A percentile compares a stretch with the other conserved stretches of the same genome.
These are phyloP conservation scores for Plectranthus barbatus DNA, from an alignment of 257 asterid species.

Conservation along the genomic window DNA sequence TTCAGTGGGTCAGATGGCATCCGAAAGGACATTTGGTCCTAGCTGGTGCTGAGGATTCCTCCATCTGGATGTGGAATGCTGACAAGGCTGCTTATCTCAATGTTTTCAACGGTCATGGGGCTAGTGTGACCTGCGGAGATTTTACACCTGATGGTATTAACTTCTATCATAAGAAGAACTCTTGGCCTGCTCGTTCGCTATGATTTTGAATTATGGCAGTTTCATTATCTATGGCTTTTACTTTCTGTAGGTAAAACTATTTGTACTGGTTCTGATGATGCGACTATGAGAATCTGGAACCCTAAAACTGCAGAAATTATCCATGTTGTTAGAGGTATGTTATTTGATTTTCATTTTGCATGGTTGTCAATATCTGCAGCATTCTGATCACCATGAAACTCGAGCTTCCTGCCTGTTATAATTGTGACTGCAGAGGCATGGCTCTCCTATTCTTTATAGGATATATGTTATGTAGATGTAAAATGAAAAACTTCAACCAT, in stretches of 20 bases:
- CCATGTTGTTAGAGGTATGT: constrained; percentile 70
- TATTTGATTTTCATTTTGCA: not conserved
- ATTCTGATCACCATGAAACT: not conserved
- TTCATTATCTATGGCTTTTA: not conserved
- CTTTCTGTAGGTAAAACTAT: constrained; percentile 51
- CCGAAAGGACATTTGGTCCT: constrained; percentile 74
- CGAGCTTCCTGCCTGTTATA: constrained; percentile 1
- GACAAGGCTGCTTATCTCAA: constrained; percentile 52
- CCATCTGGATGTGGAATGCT: constrained; percentile 89
- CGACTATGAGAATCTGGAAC: constrained; percentile 83
- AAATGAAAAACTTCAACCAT: not conserved
- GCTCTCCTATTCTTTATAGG: not conserved
- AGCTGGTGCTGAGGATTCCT: constrained; percentile 93
- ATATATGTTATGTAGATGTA: not conserved
- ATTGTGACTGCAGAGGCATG: not conserved
- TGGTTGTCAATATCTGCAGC: not conserved
- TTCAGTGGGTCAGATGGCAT: constrained; percentile 96
- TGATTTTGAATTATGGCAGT: not conserved
- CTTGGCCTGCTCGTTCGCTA: not conserved
- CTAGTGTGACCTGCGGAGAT: constrained; percentile 79
- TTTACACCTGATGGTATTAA: constrained; percentile 89
- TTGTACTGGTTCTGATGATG: constrained; percentile 91
- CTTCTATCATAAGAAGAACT: not conserved
- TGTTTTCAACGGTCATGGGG: constrained; percentile 62
- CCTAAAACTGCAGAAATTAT: constrained; percentile 53